Conservation (phyloP, 257 asterid species). For the Primulina huaijiensis region DNA sequence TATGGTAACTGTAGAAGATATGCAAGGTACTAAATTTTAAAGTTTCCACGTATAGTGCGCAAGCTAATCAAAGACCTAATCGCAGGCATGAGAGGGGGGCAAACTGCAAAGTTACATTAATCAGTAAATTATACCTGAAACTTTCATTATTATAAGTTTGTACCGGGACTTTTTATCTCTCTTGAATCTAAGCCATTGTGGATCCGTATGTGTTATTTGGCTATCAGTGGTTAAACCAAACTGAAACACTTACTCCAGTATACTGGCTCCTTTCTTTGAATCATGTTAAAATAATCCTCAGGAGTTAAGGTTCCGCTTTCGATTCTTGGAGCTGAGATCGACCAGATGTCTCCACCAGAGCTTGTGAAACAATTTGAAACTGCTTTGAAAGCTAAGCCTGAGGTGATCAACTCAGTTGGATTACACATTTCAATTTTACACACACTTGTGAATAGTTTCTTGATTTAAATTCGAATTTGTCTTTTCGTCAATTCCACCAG, state of each 20-base stretch:
- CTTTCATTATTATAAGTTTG: no score
- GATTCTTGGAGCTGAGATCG: constrained; percentile 63
- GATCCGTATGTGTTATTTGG: neutral
- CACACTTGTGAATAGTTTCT: neutral
- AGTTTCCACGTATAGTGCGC: neutral
- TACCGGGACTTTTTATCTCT: no score
- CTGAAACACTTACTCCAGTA: no score
- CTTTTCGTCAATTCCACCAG: neutral
- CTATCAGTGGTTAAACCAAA: neutral
- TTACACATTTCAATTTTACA: neutral
- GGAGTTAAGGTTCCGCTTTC: constrained; percentile 60
- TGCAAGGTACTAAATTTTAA: constrained; percentile 34
- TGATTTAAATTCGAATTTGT: neutral
- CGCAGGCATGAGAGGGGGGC: neutral
- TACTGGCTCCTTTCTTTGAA: neutral
- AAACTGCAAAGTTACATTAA: neutral
- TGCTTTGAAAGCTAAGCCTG: constrained; percentile 44
- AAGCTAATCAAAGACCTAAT: neutral
- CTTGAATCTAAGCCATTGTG: no score
- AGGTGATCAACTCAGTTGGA: constrained; percentile 27
- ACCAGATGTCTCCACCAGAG: constrained; percentile 42
- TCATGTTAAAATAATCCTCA: constrained; percentile 21
- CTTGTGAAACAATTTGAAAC: constrained; percentile 44
- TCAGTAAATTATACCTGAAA: neutral
- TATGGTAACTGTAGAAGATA: constrained; percentile 49